phyloP scores from a whole-genome alignment of 208 protist species.

The Crithidia bombi region DNA sequence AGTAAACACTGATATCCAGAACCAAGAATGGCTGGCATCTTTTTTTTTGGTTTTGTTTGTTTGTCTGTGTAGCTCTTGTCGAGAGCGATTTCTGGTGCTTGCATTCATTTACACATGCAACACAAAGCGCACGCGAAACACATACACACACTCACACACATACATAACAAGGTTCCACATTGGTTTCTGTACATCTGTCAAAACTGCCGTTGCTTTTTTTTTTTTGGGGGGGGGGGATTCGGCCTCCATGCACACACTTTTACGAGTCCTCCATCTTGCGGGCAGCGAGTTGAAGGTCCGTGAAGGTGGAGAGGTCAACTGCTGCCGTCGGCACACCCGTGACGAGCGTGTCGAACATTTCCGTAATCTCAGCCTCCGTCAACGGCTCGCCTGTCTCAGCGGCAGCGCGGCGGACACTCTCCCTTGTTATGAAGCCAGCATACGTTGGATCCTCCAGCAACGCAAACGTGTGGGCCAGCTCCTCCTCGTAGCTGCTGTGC shows the following conservation, averaged over 20 bases:
- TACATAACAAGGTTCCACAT: no score
- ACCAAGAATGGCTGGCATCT: no score
- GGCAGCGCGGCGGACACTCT: constrained; percentile 63
- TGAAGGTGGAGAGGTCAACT: constrained; percentile 81
- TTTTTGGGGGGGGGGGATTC: no score
- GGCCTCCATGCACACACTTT: neutral
- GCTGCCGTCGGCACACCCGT: constrained; percentile 71
- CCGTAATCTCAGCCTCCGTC: constrained; percentile 75
- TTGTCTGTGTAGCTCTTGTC: no score
- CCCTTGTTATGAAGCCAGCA: constrained; percentile 83
- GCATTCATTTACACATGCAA: no score
- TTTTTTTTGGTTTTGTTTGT: no score
- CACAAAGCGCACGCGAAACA: no score
- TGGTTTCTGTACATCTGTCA: constrained; percentile 12
- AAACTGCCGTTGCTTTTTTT: neutral
- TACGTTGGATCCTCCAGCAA: constrained; percentile 81
- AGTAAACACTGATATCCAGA: no score
- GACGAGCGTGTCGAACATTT: constrained; percentile 88
- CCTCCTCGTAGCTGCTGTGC: constrained; percentile 71
- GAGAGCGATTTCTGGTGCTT: no score
- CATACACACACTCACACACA: no score
- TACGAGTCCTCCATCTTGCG: constrained; percentile 42
- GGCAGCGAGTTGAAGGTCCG: constrained; percentile 54
- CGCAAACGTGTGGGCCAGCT: constrained; percentile 69
- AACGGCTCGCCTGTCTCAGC: constrained; percentile 68